Base-by-base conservation (phyloP, 1,284 basidiomycete genomes). In the Rhodotorula sp. region DNA sequence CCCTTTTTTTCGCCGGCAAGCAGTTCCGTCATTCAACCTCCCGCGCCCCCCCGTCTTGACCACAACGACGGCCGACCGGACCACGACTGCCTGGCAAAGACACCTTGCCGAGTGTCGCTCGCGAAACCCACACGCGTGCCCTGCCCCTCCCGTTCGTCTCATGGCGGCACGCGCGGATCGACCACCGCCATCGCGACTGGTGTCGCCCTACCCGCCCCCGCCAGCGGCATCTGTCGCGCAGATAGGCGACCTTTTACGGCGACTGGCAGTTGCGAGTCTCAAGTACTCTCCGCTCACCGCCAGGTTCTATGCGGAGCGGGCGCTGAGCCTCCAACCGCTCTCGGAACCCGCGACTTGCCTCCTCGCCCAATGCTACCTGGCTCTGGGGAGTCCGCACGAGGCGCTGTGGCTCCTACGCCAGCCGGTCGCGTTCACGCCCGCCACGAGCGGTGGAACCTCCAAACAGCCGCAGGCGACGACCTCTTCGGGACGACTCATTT, bases 301-400 rank as follows among this genome's bases (percentile, higher is more conserved):
- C n/a, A 66, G 78, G 38, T 80, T 80, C 74, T 76, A 72, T 68
- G 69, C 78, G 3, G 78, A 80, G 60, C 69, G 77, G 16, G 68
- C 78, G 43, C 64, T 69, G 58, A 73, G 74, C 26, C 69, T 80
- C 55, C 76, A 77, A 45, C 67, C 77, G 2, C 28, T 56, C 6
- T 54, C 60, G 34, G 79, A 80, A 69, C 62, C 72, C 4, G 50
- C 69, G 34, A 64, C 72, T 12, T 79, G 65, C 68, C 62, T 77
- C 59, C 68, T 77, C 58, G 72, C 77, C 7, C 18, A 71, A 19
- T 58, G 57, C 34, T 66, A 77, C 38, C 59, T 68, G 21, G 49
- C 61, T 19, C 54, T 58, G 16, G 57, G 60, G 19, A 60, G 68
- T 43, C 68, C 68, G 49, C 64, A 72, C 26, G 73, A 75, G 43